phyloP scores from a whole-genome alignment of 1,284 basidiomycete genomes.

The Sanghuangporus weigelae region DNA sequence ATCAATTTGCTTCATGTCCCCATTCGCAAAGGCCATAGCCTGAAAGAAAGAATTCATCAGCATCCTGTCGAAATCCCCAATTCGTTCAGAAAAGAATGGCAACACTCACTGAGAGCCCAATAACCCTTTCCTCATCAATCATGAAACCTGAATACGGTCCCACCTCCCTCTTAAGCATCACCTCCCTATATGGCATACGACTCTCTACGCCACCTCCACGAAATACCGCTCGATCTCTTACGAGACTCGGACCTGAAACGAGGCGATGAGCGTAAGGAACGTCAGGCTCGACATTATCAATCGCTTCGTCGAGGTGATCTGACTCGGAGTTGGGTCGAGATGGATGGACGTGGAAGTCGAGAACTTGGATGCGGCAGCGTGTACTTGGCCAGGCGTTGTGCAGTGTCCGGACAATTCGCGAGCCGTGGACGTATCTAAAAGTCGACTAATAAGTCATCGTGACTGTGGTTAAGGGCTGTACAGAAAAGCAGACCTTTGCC shows the following conservation, averaged over 20 bases:
- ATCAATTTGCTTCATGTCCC: constrained; percentile 25
- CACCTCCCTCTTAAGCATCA: constrained; percentile 8
- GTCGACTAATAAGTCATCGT: background rate
- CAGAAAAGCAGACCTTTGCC: constrained; percentile 32
- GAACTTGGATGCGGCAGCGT: constrained; percentile 25
- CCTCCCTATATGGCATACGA: constrained; percentile 11
- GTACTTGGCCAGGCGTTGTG: constrained; percentile 14
- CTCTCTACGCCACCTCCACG: constrained; percentile 5
- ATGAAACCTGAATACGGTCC: constrained; percentile 26
- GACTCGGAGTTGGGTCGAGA: constrained; percentile 14
- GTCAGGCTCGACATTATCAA: constrained; percentile 4
- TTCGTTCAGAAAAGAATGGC: background rate
- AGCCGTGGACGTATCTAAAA: constrained; percentile 41
- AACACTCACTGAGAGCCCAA: constrained; percentile 29
- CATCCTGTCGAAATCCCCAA: background rate
- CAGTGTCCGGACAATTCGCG: constrained; percentile 33
- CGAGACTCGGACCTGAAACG: background rate
- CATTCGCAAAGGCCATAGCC: constrained; percentile 22
- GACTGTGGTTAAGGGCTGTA: background rate
- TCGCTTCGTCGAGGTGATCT: background rate
- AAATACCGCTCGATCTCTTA: constrained; percentile 8
- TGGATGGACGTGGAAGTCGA: constrained; percentile 35
- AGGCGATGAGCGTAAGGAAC: constrained; percentile 6
- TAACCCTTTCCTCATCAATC: constrained; percentile 29
- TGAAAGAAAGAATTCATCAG: background rate